A percentile compares a stretch with the other conserved stretches of the same genome.
phyloP scores from a whole-genome alignment of 192 early-diverging fungal species.

The Coemansia sp. region DNA sequence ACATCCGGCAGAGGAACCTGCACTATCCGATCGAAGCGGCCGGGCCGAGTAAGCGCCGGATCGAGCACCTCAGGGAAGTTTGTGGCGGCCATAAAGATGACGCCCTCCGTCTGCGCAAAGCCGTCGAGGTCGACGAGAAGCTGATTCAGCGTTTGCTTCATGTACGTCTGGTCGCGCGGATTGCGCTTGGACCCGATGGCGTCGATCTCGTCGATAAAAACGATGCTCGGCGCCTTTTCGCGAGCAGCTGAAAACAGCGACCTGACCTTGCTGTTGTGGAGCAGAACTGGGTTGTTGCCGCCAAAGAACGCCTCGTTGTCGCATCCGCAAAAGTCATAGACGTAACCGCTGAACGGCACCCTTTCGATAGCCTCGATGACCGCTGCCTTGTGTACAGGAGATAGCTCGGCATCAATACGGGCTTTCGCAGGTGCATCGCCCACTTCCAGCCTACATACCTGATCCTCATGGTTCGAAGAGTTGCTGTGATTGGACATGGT shows the following conservation, averaged over 20 bases:
- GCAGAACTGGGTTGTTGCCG: slow-evolving; percentile 49
- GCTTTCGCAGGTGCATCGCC: neutral
- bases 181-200: slow-evolving; percentile 93
- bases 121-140: slow-evolving; percentile 98
- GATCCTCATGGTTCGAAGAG: neutral
- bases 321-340: slow-evolving; percentile 54
- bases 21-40: slow-evolving; percentile 94
- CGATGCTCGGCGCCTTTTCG: slow-evolving; percentile 74
- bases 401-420: neutral
- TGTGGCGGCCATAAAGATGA: slow-evolving; percentile 98
- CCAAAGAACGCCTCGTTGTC: slow-evolving; percentile 55
- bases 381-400: slow-evolving; percentile 13
- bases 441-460: slow-evolving; percentile 21
- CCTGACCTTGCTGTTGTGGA: slow-evolving; percentile 55
- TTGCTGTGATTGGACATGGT: neutral
- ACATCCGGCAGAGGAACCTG: slow-evolving; percentile 95
- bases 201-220: slow-evolving; percentile 99
- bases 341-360: slow-evolving; percentile 33
- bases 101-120: slow-evolving; percentile 92
- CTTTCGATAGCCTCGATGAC: slow-evolving; percentile 38
- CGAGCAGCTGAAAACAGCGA: slow-evolving; percentile 68
- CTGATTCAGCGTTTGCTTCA: slow-evolving; percentile 99
- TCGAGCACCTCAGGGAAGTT: slow-evolving; percentile 97
- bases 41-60: slow-evolving; percentile 94
- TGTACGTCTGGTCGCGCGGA: slow-evolving; percentile 90